Conservation (phyloP, 2,329 filamentous ascomycete genomes). For the Paracamarosporium sp. region DNA sequence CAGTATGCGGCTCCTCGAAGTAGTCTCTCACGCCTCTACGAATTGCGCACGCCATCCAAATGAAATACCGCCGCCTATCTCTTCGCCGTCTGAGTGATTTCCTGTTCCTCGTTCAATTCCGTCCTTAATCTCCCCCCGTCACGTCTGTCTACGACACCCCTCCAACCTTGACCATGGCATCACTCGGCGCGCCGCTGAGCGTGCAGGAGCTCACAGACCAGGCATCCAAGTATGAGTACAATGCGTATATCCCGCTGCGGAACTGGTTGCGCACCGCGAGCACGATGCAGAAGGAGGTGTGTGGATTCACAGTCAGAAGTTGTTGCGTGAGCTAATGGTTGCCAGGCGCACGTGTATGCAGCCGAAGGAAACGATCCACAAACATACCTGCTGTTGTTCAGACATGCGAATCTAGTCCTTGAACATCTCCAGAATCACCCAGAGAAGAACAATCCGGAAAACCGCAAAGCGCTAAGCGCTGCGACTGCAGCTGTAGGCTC, state of each 20-base stretch:
- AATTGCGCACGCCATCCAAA: slow-evolving; percentile 27
- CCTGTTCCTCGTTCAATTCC: not conserved
- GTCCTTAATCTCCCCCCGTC: not conserved
- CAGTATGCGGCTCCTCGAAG: slow-evolving; percentile 22
- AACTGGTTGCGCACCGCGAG: slow-evolving; percentile 84
- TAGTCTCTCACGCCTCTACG: slow-evolving; percentile 11
- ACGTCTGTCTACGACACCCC: slow-evolving; percentile 15
- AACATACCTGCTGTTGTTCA: slow-evolving; percentile 89
- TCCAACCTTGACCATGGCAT: slow-evolving; percentile 30
- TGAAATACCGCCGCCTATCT: slow-evolving; percentile 34
- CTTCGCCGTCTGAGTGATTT: slow-evolving; percentile 27
- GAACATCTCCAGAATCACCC: slow-evolving; percentile 78
- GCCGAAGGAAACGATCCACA: slow-evolving; percentile 85
- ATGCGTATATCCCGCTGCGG: slow-evolving; percentile 75
- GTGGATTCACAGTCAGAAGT: slow-evolving; percentile 26
- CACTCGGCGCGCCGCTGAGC: slow-evolving; percentile 63
- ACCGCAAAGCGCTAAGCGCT: slow-evolving; percentile 58
- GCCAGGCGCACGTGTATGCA: slow-evolving; percentile 82
- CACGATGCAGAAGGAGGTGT: slow-evolving; percentile 80
- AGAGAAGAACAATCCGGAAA: slow-evolving; percentile 70
- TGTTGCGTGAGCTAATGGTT: slow-evolving; percentile 21
- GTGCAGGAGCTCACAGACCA: slow-evolving; percentile 78
- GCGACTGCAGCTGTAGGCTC: slow-evolving; percentile 68
- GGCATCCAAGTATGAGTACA: slow-evolving; percentile 83
- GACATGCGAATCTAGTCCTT: slow-evolving; percentile 85